Percentiles rank a stretch among this genome's conserved stretches.
Evolutionary conservation across 2,329 filamentous ascomycete genomes (phyloP).

Genomic region (Diaporthe humulicola): DNA sequence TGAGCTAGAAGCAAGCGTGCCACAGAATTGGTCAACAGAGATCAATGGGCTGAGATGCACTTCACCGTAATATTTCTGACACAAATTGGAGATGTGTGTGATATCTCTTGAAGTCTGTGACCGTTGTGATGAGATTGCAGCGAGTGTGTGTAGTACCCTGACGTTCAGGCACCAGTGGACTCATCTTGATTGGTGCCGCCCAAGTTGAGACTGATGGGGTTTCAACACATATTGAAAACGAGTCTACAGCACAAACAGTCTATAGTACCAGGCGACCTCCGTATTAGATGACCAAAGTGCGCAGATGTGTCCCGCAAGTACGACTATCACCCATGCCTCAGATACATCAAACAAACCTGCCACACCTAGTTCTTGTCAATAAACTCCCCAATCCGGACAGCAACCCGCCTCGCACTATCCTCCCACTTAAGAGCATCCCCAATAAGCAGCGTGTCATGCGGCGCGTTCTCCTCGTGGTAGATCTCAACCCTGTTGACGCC

Average conservation of each 20-base stretch:
- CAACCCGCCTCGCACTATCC: constrained; percentile 37
- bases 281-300: background rate
- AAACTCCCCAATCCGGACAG: constrained; percentile 28
- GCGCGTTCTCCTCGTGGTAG: constrained; percentile 52
- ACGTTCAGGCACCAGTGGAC: background rate
- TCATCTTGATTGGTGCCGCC: background rate
- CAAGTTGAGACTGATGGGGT: too few relatives aligned
- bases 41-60: background rate
- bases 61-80: background rate
- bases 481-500: constrained; percentile 52
- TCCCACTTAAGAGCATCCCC: constrained; percentile 56
- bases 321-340: background rate
- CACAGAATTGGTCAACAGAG: background rate
- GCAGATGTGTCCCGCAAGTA: background rate
- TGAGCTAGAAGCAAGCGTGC: background rate
- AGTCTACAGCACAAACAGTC: background rate
- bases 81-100: too few relatives aligned
- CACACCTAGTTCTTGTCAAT: background rate
- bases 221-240: background rate
- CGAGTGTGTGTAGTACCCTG: background rate
- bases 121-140: too few relatives aligned
- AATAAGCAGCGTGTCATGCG: constrained; percentile 59
- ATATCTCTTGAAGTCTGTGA: background rate
- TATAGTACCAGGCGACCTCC: background rate
- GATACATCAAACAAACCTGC: background rate